phyloP scores from a whole-genome alignment of 1,139 yeast species.

The Yamadazyma atmosphaerica region DNA sequence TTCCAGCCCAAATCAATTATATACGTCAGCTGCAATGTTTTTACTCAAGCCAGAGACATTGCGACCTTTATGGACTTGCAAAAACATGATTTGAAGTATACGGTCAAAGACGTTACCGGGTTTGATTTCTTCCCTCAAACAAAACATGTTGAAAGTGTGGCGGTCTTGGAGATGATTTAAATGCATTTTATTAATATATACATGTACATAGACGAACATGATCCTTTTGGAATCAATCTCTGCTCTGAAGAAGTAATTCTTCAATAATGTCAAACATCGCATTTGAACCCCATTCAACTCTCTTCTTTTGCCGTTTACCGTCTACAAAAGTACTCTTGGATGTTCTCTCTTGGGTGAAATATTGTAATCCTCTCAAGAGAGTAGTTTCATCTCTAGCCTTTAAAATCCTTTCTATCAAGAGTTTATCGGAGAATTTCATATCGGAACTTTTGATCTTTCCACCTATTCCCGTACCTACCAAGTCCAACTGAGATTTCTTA shows the following conservation, averaged over 20 bases:
- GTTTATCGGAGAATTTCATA: conserved; percentile 52
- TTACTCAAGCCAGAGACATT: conserved; percentile 49
- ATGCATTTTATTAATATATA: neutral
- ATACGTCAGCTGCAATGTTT: conserved; percentile 48
- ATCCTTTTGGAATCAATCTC: neutral
- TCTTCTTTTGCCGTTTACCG: conserved; percentile 57
- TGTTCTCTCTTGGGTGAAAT: conserved; percentile 60
- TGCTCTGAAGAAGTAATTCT: conserved; percentile 25
- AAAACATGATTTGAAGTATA: conserved; percentile 21
- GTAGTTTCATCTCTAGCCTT: conserved; percentile 65
- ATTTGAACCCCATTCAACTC: conserved; percentile 73
- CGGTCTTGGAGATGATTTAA: conserved; percentile 27
- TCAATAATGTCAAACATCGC: conserved; percentile 55
- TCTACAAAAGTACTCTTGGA: conserved; percentile 51
- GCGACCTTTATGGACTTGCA: conserved; percentile 28
- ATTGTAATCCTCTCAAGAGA: conserved; percentile 70
- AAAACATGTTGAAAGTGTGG: conserved; percentile 47
- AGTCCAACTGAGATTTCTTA: conserved; percentile 57
- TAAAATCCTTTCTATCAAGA: conserved; percentile 53
- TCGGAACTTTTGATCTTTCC: conserved; percentile 28
- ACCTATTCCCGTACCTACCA: conserved; percentile 47
- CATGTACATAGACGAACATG: conserved; percentile 1
- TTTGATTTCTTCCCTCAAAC: conserved; percentile 47
- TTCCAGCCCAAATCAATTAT: conserved; percentile 40
- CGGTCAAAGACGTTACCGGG: conserved; percentile 34